Percentiles rank a stretch among this genome's conserved stretches.
Evolutionary conservation across 495 filamentous ascomycete genomes (phyloP).

Genomic region (Aspergillus panamensis): DNA sequence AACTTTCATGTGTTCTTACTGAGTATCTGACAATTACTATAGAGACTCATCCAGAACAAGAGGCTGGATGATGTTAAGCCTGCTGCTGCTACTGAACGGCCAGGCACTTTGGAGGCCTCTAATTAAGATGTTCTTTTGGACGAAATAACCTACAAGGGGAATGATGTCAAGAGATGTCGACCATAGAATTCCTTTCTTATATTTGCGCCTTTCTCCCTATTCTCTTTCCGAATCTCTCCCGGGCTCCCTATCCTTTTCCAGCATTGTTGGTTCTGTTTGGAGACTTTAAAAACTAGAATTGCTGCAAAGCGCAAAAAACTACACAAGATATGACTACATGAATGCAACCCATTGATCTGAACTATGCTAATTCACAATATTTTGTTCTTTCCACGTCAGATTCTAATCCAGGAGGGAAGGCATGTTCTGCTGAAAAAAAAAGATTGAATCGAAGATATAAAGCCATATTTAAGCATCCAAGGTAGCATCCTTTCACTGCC

Average conservation of each 20-base stretch:
- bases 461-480: neutral
- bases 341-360: slow-evolving; percentile 3
- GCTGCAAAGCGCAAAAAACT: slow-evolving; percentile 6
- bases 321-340: slow-evolving; percentile 12
- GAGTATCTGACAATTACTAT: slow-evolving; percentile 7
- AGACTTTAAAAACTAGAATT: slow-evolving; percentile 11
- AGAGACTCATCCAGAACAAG: slow-evolving; percentile 52
- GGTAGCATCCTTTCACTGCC: neutral
- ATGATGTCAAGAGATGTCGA: slow-evolving; percentile 14
- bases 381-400: neutral
- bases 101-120: slow-evolving; percentile 40
- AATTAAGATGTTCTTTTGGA: neutral
- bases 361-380: neutral
- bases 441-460: neutral
- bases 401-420: neutral
- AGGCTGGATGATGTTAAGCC: slow-evolving; percentile 44
- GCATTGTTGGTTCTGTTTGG: neutral
- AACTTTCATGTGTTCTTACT: neutral
- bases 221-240: too few relatives aligned
- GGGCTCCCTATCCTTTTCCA: slow-evolving; percentile 1
- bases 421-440: neutral
- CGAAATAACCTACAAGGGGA: slow-evolving; percentile 6
- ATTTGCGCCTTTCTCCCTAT: slow-evolving; percentile 1
- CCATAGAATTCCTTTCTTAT: slow-evolving; percentile 16
- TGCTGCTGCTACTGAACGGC: slow-evolving; percentile 43